phyloP scores from a whole-genome alignment of 2,329 filamentous ascomycete genomes.

The Xylariaceae sp. region DNA sequence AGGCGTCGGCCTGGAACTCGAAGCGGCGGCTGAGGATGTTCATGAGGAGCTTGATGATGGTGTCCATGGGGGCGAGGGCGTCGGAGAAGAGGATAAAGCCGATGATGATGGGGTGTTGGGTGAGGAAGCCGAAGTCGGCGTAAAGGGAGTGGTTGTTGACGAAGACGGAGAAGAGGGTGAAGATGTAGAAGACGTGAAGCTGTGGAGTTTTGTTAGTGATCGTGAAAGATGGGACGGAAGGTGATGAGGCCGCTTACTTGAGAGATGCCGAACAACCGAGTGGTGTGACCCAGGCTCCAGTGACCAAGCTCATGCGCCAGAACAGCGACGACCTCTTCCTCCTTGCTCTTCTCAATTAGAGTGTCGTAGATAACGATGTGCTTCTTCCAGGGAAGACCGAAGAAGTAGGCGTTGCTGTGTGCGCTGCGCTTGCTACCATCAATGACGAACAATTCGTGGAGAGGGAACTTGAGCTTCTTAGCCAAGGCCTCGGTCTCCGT shows the following conservation, averaged over 20 bases:
- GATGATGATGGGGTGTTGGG: constrained; percentile 84
- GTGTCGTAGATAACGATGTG: constrained; percentile 99
- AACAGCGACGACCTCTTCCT: constrained; percentile 89
- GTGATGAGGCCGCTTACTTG: constrained; percentile 50
- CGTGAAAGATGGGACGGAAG: not conserved
- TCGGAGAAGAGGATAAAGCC: constrained; percentile 97
- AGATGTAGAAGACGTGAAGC: constrained; percentile 94
- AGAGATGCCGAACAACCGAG: constrained; percentile 79
- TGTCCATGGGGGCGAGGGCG: constrained; percentile 89
- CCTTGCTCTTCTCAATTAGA: constrained; percentile 88
- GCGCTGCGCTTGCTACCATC: constrained; percentile 84
- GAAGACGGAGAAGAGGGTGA: constrained; percentile 93
- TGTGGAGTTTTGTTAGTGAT: constrained; percentile 39
- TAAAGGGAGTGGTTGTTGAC: constrained; percentile 93
- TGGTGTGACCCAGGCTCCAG: constrained; percentile 95
- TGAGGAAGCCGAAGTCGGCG: constrained; percentile 81
- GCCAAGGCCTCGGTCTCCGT: constrained; percentile 80
- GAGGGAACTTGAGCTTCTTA: constrained; percentile 78
- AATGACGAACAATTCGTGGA: constrained; percentile 90
- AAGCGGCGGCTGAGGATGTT: constrained; percentile 92
- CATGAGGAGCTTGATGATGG: constrained; percentile 91
- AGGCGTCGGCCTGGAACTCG: constrained; percentile 93
- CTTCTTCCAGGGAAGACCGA: constrained; percentile 98
- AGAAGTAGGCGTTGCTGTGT: constrained; percentile 93
- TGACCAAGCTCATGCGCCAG: constrained; percentile 94